These are phyloP conservation scores for Dactylellina cionopaga DNA, from an alignment of 2,329 filamentous ascomycete genomes.

Conservation along the genomic window DNA sequence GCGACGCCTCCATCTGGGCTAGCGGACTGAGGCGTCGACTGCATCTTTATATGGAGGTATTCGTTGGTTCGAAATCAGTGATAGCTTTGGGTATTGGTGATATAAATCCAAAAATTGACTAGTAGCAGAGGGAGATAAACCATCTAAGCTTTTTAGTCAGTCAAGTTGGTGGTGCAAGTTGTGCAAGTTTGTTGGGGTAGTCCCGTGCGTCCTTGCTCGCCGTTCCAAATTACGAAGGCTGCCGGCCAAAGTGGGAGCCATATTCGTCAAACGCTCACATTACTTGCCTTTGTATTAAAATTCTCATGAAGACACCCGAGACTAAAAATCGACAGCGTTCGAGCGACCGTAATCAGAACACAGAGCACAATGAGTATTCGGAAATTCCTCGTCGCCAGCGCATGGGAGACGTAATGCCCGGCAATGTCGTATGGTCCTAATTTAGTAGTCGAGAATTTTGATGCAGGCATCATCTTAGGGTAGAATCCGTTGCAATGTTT, in stretches of 20 bases:
- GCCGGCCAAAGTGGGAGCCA: too few relatives aligned
- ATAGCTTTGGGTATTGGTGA: too few relatives aligned
- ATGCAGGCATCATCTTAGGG: constrained; percentile 12
- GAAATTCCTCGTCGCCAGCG: constrained; percentile 32
- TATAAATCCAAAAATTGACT: too few relatives aligned
- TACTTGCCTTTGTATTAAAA: too few relatives aligned
- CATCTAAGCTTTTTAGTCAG: background rate
- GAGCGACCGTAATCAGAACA: constrained; percentile 19
- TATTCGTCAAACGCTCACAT: constrained; percentile 36
- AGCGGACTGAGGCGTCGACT: constrained; percentile 12
- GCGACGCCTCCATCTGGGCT: constrained; percentile 44
- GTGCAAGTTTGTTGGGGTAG: background rate
- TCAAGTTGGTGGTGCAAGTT: background rate
- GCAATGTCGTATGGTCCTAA: constrained; percentile 21
- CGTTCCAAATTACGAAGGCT: too few relatives aligned
- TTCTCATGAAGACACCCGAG: constrained; percentile 23
- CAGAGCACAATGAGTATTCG: constrained; percentile 25
- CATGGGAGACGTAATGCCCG: constrained; percentile 30
- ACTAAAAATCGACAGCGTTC: constrained; percentile 30
- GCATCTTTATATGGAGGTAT: constrained; percentile 10
- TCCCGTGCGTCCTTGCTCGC: too few relatives aligned
- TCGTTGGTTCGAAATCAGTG: background rate
- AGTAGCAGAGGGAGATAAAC: too few relatives aligned
- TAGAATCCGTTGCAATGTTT: too few relatives aligned
- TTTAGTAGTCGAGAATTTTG: too few relatives aligned